phyloP scores from a whole-genome alignment of 2,329 filamentous ascomycete genomes.

The Leptoxyphium fumago region DNA sequence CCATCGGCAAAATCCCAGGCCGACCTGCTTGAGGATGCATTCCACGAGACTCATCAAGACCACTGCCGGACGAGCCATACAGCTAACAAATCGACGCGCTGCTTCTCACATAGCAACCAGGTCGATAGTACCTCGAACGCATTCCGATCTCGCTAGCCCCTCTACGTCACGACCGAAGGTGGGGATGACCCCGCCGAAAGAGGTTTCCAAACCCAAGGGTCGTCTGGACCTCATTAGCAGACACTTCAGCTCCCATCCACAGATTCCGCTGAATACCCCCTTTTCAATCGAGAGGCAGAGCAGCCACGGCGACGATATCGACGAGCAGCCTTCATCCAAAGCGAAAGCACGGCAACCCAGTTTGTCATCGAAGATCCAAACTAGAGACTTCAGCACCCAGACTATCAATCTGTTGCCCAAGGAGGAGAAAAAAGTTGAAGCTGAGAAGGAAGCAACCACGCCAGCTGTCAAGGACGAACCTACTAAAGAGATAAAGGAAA shows the following conservation, averaged over 20 bases:
- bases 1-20: neutral
- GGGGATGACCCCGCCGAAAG: neutral
- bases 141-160: neutral
- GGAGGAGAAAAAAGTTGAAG: conserved; percentile 9
- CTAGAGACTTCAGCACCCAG: conserved; percentile 11
- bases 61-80: neutral
- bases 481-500: neutral
- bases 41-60: neutral
- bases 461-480: neutral
- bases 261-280: conserved; percentile 47
- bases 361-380: conserved; percentile 5
- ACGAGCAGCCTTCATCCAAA: conserved; percentile 20
- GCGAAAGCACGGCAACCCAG: conserved; percentile 12
- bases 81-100: neutral
- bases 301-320: conserved; percentile 38
- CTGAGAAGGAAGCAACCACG: neutral
- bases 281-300: conserved; percentile 45
- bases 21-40: no score
- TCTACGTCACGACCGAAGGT: neutral
- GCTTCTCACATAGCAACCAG: neutral
- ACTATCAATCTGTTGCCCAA: conserved; percentile 7
- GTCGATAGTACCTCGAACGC: neutral
- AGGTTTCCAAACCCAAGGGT: conserved; percentile 13
- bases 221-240: conserved; percentile 42
- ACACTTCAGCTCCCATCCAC: conserved; percentile 42